Conservation (phyloP, 1,284 basidiomycete species). For the Gymnopus androsaceus region DNA sequence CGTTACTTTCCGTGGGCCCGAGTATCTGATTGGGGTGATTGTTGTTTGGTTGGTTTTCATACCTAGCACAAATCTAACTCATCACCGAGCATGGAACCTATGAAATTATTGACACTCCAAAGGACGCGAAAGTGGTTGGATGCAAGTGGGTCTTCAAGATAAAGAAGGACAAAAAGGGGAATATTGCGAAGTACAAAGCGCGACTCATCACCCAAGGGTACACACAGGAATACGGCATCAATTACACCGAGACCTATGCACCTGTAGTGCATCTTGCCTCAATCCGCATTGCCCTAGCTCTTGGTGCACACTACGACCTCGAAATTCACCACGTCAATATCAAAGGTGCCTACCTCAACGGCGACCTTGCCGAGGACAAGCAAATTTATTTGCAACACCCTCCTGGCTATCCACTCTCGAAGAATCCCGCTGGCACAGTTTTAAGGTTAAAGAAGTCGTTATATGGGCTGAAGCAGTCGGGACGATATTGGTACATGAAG, state of each 20-base stretch:
- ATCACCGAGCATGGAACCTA: constrained; percentile 29
- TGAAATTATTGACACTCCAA: constrained; percentile 23
- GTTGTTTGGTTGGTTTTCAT: too few relatives aligned
- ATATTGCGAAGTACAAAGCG: constrained; percentile 36
- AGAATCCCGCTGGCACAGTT: neutral
- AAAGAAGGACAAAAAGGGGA: constrained; percentile 36
- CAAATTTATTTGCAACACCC: constrained; percentile 26
- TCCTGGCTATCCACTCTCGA: constrained; percentile 17
- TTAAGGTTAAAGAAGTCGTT: neutral
- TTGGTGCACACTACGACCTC: too few relatives aligned
- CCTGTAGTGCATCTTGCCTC: too few relatives aligned
- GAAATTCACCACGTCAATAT: too few relatives aligned
- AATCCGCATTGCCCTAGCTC: too few relatives aligned
- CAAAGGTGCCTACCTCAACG: too few relatives aligned
- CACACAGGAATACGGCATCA: constrained; percentile 37
- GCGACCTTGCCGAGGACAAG: constrained; percentile 17
- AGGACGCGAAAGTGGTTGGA: constrained; percentile 26
- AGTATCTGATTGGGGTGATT: too few relatives aligned
- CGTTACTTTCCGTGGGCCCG: neutral
- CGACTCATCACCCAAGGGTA: constrained; percentile 41
- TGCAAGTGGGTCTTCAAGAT: constrained; percentile 35
- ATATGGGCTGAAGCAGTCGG: constrained; percentile 7
- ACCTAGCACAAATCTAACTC: too few relatives aligned
- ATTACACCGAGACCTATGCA: constrained; percentile 40
- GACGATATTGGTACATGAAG: constrained; percentile 5